These are phyloP conservation scores for Saccharomycopsis sp. DNA, from an alignment of 805 yeast genomes.

Conservation along the genomic window DNA sequence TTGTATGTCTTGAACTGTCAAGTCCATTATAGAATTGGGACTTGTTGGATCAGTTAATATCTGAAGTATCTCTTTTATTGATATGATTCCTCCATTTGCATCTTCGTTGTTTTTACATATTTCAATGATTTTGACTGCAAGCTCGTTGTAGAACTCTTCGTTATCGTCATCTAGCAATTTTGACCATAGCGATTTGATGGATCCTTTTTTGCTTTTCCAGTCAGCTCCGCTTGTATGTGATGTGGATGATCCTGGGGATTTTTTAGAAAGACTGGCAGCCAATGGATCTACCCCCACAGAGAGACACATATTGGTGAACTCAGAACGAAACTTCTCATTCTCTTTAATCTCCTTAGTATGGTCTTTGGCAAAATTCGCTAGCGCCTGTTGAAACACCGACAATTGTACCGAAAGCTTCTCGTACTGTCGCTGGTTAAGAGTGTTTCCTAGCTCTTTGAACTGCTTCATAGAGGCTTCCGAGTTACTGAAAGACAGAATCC, in stretches of 20 bases:
- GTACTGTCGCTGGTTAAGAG: conserved; percentile 45
- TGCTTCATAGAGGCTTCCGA: conserved; percentile 9
- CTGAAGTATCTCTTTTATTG: conserved; percentile 46
- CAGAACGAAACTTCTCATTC: conserved; percentile 58
- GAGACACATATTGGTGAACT: conserved; percentile 70
- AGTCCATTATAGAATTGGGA: conserved; percentile 25
- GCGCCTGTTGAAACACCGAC: conserved; percentile 66
- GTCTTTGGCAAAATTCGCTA: conserved; percentile 66
- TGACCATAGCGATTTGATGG: conserved; percentile 31
- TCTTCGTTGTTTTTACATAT: conserved; percentile 60
- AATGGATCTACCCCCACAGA: conserved; percentile 84
- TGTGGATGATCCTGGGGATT: conserved; percentile 28
- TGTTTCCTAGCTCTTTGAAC: conserved; percentile 15
- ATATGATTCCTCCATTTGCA: conserved; percentile 78
- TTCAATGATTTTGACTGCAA: conserved; percentile 71
- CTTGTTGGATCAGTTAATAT: conserved; percentile 27
- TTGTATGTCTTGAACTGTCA: conserved; percentile 46
- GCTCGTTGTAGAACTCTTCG: conserved; percentile 55
- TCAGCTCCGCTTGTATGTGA: conserved; percentile 23
- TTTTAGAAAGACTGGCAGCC: conserved; percentile 32
- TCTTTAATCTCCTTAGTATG: conserved; percentile 61
- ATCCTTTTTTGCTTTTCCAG: conserved; percentile 24
- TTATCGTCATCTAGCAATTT: conserved; percentile 29
- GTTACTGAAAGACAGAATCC: not conserved
- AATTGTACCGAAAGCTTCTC: conserved; percentile 64